These are phyloP conservation scores for Garcia nutans DNA, from an alignment of 345 rosid genomes.

Conservation along the genomic window DNA sequence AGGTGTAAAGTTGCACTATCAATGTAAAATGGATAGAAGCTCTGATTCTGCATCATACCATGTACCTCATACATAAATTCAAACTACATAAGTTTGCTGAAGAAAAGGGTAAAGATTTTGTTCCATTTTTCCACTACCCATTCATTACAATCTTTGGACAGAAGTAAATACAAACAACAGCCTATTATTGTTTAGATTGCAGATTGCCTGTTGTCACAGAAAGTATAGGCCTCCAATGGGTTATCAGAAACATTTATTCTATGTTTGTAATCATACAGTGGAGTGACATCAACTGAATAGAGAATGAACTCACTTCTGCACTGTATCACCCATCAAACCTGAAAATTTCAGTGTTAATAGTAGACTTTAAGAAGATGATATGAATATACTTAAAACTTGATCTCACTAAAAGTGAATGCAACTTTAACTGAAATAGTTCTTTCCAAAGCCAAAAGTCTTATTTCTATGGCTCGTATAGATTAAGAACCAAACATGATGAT, in stretches of 20 bases:
- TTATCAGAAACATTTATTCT: neutral
- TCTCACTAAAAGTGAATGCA: neutral
- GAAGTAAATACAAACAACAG: neutral
- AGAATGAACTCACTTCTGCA: neutral
- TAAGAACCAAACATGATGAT: neutral
- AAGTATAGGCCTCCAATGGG: neutral
- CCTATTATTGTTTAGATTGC: neutral
- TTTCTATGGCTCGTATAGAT: neutral
- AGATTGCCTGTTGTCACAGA: neutral
- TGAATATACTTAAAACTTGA: neutral
- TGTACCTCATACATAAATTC: neutral
- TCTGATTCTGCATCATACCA: neutral
- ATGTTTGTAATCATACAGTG: neutral
- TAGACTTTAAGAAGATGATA: neutral
- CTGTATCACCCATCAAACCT: constrained; percentile 13
- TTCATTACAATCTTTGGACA: neutral
- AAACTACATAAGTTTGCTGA: neutral
- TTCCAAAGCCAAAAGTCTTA: neutral
- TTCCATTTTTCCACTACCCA: neutral
- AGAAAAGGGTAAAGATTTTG: neutral
- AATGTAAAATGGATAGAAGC: no score
- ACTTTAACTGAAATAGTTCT: neutral
- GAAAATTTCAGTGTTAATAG: neutral
- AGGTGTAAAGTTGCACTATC: no score
- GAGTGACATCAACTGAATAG: neutral